Conservation (phyloP, 2,329 filamentous ascomycete genomes). For the Ophidiomyces ophidiicola region DNA sequence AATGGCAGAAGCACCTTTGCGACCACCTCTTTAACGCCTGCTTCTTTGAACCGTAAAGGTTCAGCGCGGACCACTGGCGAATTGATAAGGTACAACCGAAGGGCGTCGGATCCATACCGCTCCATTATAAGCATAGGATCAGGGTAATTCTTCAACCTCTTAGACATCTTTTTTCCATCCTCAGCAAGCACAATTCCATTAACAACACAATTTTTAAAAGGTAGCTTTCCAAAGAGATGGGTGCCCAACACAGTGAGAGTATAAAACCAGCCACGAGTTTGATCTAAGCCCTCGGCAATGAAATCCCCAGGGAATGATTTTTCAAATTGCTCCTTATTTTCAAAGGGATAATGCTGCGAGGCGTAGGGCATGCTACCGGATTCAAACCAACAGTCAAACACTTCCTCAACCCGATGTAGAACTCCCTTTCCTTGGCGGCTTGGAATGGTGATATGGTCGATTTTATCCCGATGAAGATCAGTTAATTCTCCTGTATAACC, state of each 20-base stretch:
- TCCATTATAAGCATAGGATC: constrained; percentile 73
- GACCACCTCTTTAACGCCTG: constrained; percentile 87
- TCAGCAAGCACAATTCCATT: constrained; percentile 90
- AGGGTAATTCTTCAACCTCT: constrained; percentile 90
- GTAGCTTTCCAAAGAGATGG: constrained; percentile 69
- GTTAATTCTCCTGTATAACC: constrained; percentile 72
- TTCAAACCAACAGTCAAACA: constrained; percentile 97
- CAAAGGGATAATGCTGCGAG: constrained; percentile 82
- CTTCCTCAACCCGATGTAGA: constrained; percentile 70
- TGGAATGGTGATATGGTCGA: constrained; percentile 88
- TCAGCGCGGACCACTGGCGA: constrained; percentile 89
- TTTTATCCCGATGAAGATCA: constrained; percentile 83
- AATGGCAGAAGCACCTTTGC: constrained; percentile 79
- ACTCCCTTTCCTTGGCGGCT: constrained; percentile 75
- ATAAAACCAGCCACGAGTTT: constrained; percentile 96
- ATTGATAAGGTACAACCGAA: constrained; percentile 92
- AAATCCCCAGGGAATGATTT: constrained; percentile 82
- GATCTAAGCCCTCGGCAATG: constrained; percentile 84
- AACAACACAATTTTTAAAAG: constrained; percentile 93
- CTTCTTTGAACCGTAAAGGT: constrained; percentile 79
- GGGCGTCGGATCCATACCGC: constrained; percentile 80
- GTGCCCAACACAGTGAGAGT: constrained; percentile 79
- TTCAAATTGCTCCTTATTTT: constrained; percentile 70
- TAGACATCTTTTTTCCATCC: constrained; percentile 98
- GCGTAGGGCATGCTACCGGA: constrained; percentile 94